phyloP scores from a whole-genome alignment of 306 rosid genomes.

The Quercus glauca region DNA sequence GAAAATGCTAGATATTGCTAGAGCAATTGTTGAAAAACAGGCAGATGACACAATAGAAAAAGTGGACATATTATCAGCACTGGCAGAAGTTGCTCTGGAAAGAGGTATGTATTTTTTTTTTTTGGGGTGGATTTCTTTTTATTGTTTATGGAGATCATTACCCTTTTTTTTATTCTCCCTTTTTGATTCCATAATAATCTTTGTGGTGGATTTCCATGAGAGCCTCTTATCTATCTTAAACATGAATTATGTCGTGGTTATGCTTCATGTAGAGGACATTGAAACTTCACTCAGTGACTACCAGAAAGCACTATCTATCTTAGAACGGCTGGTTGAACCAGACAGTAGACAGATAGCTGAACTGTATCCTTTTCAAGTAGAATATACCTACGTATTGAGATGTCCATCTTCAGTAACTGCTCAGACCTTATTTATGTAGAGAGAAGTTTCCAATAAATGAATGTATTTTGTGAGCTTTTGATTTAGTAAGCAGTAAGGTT shows the following conservation, averaged over 20 bases:
- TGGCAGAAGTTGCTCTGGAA: constrained; percentile 93
- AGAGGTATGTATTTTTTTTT: constrained; percentile 55
- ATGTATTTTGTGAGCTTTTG: constrained; percentile 15
- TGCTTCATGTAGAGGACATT: constrained; percentile 75
- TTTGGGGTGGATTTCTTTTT: neutral
- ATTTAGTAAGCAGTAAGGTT: neutral
- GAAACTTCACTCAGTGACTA: constrained; percentile 89
- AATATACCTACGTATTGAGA: neutral
- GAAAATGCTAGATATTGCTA: constrained; percentile 97
- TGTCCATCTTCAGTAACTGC: constrained; percentile 12
- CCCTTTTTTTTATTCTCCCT: neutral
- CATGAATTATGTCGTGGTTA: constrained; percentile 17
- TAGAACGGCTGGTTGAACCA: constrained; percentile 81
- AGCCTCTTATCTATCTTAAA: constrained; percentile 14
- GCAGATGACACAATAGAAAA: constrained; percentile 74
- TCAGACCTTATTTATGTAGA: constrained; percentile 4
- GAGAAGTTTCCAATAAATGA: constrained; percentile 3
- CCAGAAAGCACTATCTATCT: constrained; percentile 71
- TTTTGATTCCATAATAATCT: neutral
- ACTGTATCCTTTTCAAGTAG: constrained; percentile 69
- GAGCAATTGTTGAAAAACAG: constrained; percentile 90
- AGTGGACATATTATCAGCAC: constrained; percentile 83
- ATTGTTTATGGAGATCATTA: neutral
- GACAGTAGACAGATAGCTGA: constrained; percentile 83
- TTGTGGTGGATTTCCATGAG: constrained; percentile 3